Evolutionary conservation across 2,329 filamentous ascomycete genomes (phyloP), one percentile per base, ranked within the genome.

Genomic region (Alternaria sp.): DNA sequence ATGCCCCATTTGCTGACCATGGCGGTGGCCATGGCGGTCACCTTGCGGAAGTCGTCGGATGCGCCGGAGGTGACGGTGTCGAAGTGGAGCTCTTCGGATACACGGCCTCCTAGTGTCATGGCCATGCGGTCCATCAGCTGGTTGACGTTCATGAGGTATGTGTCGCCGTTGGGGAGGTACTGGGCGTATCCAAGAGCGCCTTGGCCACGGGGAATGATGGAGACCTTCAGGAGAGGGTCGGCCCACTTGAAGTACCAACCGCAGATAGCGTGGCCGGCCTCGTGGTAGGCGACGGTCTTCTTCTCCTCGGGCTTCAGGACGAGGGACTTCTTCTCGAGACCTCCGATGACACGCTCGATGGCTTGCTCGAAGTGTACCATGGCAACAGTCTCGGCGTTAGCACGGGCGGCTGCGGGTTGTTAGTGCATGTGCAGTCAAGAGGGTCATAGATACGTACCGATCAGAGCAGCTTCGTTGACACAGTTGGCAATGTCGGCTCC

Each of bases 1-100:
- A 99, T 99, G 71, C 96, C 96, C 90, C 93, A 99, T 80, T 97
- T 93, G n/a, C 95, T 99, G 28, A 99, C 96, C 96, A 99, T 99
- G 66, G 92, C 91, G 17, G 92, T 96, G 4, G 96, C 96, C 91
- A 97, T 95, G 60, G 90, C 88, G 3, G 96, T 97, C 44, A 98
- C 96, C 83, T 99, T 99, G 82, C 96, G 95, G 87, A 99, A 99
- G 79, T 99, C 96, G 79, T 98, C 96, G 57, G 90, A 94, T 19
- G 95, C 96, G 61, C 96, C 96, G 50, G 92, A 96, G 2, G 96
- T 99, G 19, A 99, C 96, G 0, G 93, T 97, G 32, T 96, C 91
- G 82, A 99, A 99, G 83, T 99, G 95, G 8, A 99, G 84, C 81
- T 99, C 96, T 82, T 99, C 96, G 19, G 91, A 96, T 23, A 99